Evolutionary conservation across 2,329 filamentous ascomycete genomes (phyloP).

Genomic region (Pseudonectria foliicola): DNA sequence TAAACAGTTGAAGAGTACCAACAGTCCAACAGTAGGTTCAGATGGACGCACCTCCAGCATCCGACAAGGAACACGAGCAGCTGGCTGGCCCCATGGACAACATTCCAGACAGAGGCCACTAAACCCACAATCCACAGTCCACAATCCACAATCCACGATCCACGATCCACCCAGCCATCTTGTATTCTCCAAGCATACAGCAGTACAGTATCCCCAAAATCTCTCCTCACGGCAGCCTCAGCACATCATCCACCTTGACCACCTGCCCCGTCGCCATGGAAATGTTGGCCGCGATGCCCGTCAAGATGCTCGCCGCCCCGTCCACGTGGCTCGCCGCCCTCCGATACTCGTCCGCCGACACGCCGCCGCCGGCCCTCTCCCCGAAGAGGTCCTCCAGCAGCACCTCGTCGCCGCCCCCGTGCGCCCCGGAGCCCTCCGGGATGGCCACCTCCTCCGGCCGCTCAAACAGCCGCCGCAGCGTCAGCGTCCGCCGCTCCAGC

Average conservation of each 20-base stretch:
- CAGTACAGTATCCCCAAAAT: background rate
- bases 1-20: no score
- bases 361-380: slow-evolving; percentile 5
- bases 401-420: slow-evolving; percentile 53
- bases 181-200: no score
- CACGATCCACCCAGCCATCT: no score
- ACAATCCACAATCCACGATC: no score
- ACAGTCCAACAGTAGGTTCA: no score
- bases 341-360: slow-evolving; percentile 42
- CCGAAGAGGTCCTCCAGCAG: slow-evolving; percentile 53
- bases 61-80: no score
- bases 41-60: no score
- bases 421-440: slow-evolving; percentile 43
- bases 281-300: slow-evolving; percentile 51
- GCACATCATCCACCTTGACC: slow-evolving; percentile 47
- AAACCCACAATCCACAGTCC: no score
- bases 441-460: slow-evolving; percentile 50
- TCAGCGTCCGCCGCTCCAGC: slow-evolving; percentile 40
- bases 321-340: slow-evolving; percentile 52
- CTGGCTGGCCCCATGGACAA: no score
- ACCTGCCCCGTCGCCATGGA: slow-evolving; percentile 51
- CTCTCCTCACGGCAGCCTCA: slow-evolving; percentile 17
- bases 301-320: slow-evolving; percentile 51
- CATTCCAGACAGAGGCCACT: no score
- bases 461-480: slow-evolving; percentile 47